A percentile compares a stretch with the other conserved stretches of the same genome.
phyloP scores from a whole-genome alignment of 1,139 yeast species.

The Ogataea hybrid region DNA sequence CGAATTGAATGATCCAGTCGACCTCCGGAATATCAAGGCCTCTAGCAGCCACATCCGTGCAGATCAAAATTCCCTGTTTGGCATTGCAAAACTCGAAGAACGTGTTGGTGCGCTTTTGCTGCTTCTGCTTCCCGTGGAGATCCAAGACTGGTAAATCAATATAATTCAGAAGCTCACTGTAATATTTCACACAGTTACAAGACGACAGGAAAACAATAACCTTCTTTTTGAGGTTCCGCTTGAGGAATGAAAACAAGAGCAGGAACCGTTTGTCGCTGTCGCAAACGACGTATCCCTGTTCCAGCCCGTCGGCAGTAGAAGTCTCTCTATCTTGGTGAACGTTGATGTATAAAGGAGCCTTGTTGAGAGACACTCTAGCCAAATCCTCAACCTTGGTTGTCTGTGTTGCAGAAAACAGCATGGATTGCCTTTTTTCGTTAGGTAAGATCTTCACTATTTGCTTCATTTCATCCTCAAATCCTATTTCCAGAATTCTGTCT shows the following conservation, averaged over 20 bases:
- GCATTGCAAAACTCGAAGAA: slow-evolving; percentile 98
- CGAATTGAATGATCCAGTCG: slow-evolving; percentile 96
- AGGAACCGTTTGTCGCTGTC: slow-evolving; percentile 94
- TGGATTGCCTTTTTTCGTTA: slow-evolving; percentile 89
- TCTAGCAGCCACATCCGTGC: slow-evolving; percentile 98
- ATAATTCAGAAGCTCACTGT: slow-evolving; percentile 90
- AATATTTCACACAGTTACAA: slow-evolving; percentile 95
- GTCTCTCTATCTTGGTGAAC: slow-evolving; percentile 81
- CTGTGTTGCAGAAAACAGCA: slow-evolving; percentile 98
- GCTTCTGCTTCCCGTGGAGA: slow-evolving; percentile 97
- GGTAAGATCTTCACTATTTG: slow-evolving; percentile 95
- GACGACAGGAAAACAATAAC: slow-evolving; percentile 93
- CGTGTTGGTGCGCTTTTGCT: slow-evolving; percentile 95
- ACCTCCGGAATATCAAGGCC: slow-evolving; percentile 97
- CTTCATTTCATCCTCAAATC: slow-evolving; percentile 98
- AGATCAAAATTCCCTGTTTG: slow-evolving; percentile 84
- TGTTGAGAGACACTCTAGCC: slow-evolving; percentile 92
- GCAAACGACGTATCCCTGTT: slow-evolving; percentile 97
- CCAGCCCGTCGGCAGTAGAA: slow-evolving; percentile 95
- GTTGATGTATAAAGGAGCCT: slow-evolving; percentile 94
- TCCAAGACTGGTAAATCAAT: slow-evolving; percentile 95
- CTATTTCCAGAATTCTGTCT: slow-evolving; percentile 93
- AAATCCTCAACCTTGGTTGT: slow-evolving; percentile 98
- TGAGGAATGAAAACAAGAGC: slow-evolving; percentile 84
- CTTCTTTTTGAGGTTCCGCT: slow-evolving; percentile 86